Conservation (phyloP, 2,329 filamentous ascomycete genomes). For the Aspergillus vadensis region DNA sequence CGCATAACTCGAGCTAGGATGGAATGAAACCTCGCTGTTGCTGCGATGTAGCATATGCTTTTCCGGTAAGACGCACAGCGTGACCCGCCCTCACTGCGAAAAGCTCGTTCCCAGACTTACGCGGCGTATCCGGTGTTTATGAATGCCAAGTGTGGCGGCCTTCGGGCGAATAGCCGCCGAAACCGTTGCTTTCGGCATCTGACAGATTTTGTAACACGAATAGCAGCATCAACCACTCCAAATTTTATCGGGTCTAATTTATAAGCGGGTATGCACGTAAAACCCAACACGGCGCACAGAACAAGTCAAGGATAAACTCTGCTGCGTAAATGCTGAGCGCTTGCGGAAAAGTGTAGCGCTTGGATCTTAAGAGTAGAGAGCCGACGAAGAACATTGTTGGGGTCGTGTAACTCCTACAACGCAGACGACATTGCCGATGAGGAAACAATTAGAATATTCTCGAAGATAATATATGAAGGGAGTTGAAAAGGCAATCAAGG, state of each 20-base stretch:
- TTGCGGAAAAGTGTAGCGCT: too few species aligned
- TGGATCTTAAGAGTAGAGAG: too few species aligned
- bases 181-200: too few species aligned
- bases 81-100: too few species aligned
- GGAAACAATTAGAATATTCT: constrained; percentile 20
- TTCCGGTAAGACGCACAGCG: too few species aligned
- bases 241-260: neutral
- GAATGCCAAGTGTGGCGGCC: too few species aligned
- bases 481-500: constrained; percentile 18
- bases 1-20: too few species aligned
- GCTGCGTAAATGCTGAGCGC: neutral
- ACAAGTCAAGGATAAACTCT: neutral
- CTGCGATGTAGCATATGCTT: too few species aligned
- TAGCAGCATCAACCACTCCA: neutral
- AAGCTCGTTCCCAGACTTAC: too few species aligned
- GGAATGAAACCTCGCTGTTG: too few species aligned
- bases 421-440: constrained; percentile 9
- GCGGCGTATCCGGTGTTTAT: too few species aligned
- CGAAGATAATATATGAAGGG: constrained; percentile 24
- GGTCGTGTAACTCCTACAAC: constrained; percentile 17
- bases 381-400: neutral
- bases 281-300: neutral
- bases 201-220: neutral
- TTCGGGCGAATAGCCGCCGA: too few species aligned
- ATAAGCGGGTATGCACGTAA: neutral